Base-by-base conservation (phyloP, 306 rosid species). In the Lupinus albus region DNA sequence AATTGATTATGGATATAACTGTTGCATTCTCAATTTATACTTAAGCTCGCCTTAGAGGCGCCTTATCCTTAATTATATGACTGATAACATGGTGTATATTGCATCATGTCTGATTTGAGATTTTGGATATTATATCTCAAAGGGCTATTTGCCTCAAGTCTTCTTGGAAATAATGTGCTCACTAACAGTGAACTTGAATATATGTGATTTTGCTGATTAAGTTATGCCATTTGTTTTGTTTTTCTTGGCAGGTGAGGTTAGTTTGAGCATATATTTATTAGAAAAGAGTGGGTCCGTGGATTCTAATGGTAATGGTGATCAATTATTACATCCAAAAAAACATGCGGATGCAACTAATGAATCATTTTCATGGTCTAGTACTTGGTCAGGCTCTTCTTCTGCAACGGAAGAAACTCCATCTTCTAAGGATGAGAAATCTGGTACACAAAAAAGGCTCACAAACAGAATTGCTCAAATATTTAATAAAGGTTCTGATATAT, bases 381-480 rank as follows among this genome's bases (percentile, higher is more conserved):
- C 75, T 56, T 4, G 14, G 60, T 77, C 82, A 41, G 47, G 4
- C 57, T 74, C 85, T 41, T 51, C 94, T 77, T 91, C 97, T 44
- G 55, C 8, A 15, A 80, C 84, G 57, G 81, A 83, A 50, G 97
- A 90, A 52, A 63, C 47, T 18, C 16, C 68, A 13, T 77, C 79
- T 25, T 55, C 76, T n/a, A 93, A 80, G 90, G 99, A 94, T 48
- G 91, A 84, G 15, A 86, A 84, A 67, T n/a, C 61, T n/a, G 33
- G 47, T 74, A 35, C 68, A 14, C 97, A 90, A 59, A 94, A 82
- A 63, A 72, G 84, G 53, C 68, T 94, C 12, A 88, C 97, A 1
- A 85, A 76, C 12, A 83, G 94, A 70, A 68, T 90, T 86, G 96
- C 94, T 65, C 89, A 86, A 46, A 85, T 94, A 13, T 90, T 94